Base-by-base conservation (phyloP, 768 basidiomycete species). In the Tulasnella sp. region DNA sequence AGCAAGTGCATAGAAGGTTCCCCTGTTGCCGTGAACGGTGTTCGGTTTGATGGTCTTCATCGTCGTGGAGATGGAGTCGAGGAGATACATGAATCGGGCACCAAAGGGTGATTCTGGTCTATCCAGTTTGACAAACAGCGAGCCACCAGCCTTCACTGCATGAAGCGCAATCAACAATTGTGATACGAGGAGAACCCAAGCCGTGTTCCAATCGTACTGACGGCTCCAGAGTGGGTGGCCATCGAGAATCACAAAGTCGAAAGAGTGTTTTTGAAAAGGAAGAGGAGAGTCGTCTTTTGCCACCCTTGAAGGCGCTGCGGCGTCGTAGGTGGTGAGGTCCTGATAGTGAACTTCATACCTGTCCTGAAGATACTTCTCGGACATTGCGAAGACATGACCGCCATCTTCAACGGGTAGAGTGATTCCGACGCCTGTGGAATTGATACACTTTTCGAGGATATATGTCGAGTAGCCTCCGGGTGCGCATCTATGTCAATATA, bases 21-120 rank as follows among this genome's bases (percentile, higher is more conserved):
- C 42, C 20, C 42, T 44, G 12, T 44, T 44, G 12, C 42, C 42
- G 24, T 44, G 42, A 2, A 44, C 42, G 15, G 42, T 44, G 16
- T 24, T 27, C n/a, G 42, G 42, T 19, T 44, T 44, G 13, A 44
- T 8, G 15, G 42, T 44, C 20, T 44, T 31, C 42, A 44, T 8
- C 12, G 42, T 28, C 15, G 42, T 24, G 42, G 19, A 44, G 42
- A 44, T 27, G 12, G 42, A 25, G 5, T 44, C 42, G 19, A 44
- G 10, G 25, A 44, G 42, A 16, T 44, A 44, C 9, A 44, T 27
- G 9, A 44, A 3, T 9, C n/a, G 16, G 5, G 42, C 42, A 31
- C 27, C 32, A 12, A 24, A 28, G 42, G 24, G 24, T 12, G 42
- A 15, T 15, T 27, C 25, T 3, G 15, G 40, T 5, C 28, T 42